These are phyloP conservation scores for Tetradesmus lagerheimii DNA, from an alignment of 139 green algal genomes.

Conservation along the genomic window DNA sequence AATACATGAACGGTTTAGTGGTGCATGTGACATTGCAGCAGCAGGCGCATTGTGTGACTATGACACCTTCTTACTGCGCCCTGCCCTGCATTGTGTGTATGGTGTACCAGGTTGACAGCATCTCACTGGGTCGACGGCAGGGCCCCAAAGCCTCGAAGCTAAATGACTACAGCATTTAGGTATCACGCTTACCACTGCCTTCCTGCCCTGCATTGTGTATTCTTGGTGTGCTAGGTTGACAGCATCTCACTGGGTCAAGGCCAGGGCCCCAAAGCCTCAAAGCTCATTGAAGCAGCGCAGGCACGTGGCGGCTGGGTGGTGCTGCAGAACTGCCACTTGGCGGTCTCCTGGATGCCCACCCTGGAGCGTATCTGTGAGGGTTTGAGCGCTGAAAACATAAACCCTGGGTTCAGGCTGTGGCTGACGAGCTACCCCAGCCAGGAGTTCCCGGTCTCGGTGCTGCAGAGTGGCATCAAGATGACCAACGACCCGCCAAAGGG, in stretches of 20 bases:
- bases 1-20: too few relatives aligned
- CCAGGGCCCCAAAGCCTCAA: conserved; percentile 84
- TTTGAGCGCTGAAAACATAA: conserved; percentile 69
- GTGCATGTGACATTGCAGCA: too few relatives aligned
- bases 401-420: conserved; percentile 75
- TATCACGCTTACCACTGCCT: too few relatives aligned
- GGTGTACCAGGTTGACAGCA: conserved; percentile 52
- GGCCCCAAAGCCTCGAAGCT: conserved; percentile 83
- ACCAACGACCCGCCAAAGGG: conserved; percentile 83
- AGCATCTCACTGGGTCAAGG: conserved; percentile 80
- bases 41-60: too few relatives aligned
- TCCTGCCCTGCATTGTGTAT: not conserved
- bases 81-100: not conserved
- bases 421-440: conserved; percentile 77
- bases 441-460: conserved; percentile 76
- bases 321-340: conserved; percentile 88
- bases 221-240: conserved; percentile 45
- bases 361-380: conserved; percentile 84
- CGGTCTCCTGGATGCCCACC: conserved; percentile 74
- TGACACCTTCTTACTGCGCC: too few relatives aligned
- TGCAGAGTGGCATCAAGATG: conserved; percentile 88
- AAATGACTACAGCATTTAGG: too few relatives aligned
- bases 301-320: conserved; percentile 80
- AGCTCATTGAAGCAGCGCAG: conserved; percentile 71
- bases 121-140: conserved; percentile 84